Percentiles rank a stretch among this genome's conserved stretches.
Conservation (phyloP, 176 grass and related monocot species). For the Calamus simplicifolius region DNA sequence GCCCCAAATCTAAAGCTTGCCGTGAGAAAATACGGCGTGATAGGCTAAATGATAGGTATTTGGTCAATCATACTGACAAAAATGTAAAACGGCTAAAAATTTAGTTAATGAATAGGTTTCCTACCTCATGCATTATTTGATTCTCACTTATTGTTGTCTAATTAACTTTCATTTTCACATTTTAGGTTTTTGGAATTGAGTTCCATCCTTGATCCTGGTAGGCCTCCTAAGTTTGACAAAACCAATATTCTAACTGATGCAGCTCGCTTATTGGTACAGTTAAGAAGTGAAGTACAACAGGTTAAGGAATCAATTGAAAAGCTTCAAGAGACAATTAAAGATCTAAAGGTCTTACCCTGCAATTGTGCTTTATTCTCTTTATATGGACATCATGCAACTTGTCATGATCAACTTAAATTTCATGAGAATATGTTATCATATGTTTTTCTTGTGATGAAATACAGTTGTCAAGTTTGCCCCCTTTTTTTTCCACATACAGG, state of each 20-base stretch:
- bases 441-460: no score
- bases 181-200: conserved; percentile 58
- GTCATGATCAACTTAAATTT: no score
- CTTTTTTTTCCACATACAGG: no score
- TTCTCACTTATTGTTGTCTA: neutral
- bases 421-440: no score
- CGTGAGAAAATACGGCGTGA: conserved; percentile 72
- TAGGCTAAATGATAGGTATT: conserved; percentile 64
- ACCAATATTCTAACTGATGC: conserved; percentile 52
- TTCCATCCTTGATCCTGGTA: conserved; percentile 48
- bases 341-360: conserved; percentile 36
- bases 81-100: no score
- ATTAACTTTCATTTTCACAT: conserved; percentile 2
- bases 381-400: no score
- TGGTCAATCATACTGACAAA: neutral
- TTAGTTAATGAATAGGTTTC: no score
- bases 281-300: conserved; percentile 44
- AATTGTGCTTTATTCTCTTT: neutral
- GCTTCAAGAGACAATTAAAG: conserved; percentile 47
- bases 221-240: conserved; percentile 60
- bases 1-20: conserved; percentile 58
- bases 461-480: no score
- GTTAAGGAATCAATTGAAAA: conserved; percentile 61
- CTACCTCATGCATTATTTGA: no score
- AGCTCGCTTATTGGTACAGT: conserved; percentile 26